Percentiles rank a stretch among this genome's conserved stretches.
phyloP scores from a whole-genome alignment of 345 rosid genomes.

The Hibiscus tridactylites region DNA sequence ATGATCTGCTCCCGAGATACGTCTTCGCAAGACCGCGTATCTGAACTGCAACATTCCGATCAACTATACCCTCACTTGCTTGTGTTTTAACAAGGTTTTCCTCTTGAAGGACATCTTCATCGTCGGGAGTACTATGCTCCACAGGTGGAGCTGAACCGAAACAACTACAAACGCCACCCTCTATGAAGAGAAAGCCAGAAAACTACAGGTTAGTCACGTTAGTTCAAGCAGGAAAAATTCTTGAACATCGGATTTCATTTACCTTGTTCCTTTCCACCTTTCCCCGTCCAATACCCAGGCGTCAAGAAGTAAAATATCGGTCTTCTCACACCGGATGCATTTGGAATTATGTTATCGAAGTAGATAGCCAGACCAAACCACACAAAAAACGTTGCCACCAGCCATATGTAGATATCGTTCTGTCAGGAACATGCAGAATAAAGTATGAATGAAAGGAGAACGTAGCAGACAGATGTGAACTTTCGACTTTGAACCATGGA shows the following conservation, averaged over 20 bases:
- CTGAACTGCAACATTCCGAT: constrained; percentile 69
- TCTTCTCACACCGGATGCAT: constrained; percentile 72
- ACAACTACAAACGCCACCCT: constrained; percentile 84
- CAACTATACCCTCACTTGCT: constrained; percentile 35
- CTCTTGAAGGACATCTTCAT: constrained; percentile 82
- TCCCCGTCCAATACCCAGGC: constrained; percentile 85
- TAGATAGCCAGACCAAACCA: constrained; percentile 79
- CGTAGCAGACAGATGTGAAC: neutral
- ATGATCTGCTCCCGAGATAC: constrained; percentile 50
- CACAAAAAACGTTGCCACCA: constrained; percentile 45
- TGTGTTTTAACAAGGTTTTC: constrained; percentile 59
- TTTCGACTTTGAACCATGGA: constrained; percentile 9
- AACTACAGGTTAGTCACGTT: constrained; percentile 1
- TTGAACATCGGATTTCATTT: constrained; percentile 10
- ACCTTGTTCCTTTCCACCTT: constrained; percentile 77
- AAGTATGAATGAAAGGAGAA: neutral
- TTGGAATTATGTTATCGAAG: constrained; percentile 77
- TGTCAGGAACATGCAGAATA: constrained; percentile 29
- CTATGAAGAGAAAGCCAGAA: constrained; percentile 29
- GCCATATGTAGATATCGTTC: constrained; percentile 75
- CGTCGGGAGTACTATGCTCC: constrained; percentile 57
- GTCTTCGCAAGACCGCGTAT: constrained; percentile 70
- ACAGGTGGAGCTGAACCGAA: constrained; percentile 45
- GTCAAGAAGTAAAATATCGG: constrained; percentile 61
- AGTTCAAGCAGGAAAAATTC: neutral